Evolutionary conservation across 352 stramenopile genomes (phyloP).

Genomic region (Pythium pectinolyticum): DNA sequence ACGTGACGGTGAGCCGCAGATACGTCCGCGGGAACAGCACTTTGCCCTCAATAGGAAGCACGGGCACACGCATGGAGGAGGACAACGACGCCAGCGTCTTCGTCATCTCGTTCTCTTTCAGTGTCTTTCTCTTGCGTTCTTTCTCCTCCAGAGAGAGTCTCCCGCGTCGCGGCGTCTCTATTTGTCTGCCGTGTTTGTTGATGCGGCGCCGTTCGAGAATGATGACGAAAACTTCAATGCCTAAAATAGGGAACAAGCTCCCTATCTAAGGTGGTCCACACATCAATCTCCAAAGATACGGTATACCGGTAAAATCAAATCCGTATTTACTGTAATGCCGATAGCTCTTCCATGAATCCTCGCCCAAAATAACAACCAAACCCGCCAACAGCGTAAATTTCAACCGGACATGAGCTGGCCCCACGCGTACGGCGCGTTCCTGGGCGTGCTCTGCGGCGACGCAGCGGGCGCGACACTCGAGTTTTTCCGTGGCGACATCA

Average conservation of each 20-base stretch:
- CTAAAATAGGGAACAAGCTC: constrained; percentile 4
- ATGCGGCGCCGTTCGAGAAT: constrained; percentile 14
- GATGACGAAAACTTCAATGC: constrained; percentile 31
- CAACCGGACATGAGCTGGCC: constrained; percentile 32
- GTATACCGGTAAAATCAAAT: too few species aligned
- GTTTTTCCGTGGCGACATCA: constrained; percentile 38
- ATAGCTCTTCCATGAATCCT: background rate
- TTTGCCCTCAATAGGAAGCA: constrained; percentile 67
- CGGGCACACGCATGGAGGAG: constrained; percentile 53
- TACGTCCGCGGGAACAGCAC: constrained; percentile 80
- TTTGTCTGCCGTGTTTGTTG: background rate
- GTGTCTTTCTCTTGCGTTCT: background rate
- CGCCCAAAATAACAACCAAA: too few species aligned
- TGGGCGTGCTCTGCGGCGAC: constrained; percentile 50
- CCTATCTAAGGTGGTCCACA: constrained; percentile 5
- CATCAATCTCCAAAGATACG: too few species aligned
- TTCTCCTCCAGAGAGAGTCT: too few species aligned
- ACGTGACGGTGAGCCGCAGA: constrained; percentile 67
- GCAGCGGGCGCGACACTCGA: constrained; percentile 57
- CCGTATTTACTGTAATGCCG: too few species aligned
- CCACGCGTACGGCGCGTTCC: constrained; percentile 46
- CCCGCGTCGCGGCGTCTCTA: background rate
- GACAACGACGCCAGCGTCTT: too few species aligned
- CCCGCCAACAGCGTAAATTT: too few species aligned
- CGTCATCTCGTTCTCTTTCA: background rate